phyloP scores from a whole-genome alignment of 176 grass and related monocot genomes.

The Avena eriantha region DNA sequence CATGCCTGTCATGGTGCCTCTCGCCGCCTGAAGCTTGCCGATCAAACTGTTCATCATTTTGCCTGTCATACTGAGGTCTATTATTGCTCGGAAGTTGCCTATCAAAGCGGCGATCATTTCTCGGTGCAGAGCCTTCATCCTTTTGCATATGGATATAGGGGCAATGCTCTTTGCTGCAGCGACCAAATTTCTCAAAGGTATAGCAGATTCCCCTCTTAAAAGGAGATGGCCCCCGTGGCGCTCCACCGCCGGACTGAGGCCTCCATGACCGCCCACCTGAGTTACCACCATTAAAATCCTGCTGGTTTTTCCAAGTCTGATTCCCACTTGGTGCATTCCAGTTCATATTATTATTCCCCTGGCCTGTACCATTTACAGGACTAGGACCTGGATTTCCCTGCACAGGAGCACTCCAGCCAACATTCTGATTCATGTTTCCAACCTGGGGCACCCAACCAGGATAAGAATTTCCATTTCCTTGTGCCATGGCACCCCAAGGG shows the following conservation, averaged over 20 bases:
- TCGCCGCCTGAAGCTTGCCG: slow-evolving; percentile 47
- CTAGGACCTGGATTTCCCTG: slow-evolving; percentile 63
- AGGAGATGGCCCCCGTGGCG: slow-evolving; percentile 3
- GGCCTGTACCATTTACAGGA: slow-evolving; percentile 51
- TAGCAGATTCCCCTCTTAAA: slow-evolving; percentile 39
- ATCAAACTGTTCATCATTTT: slow-evolving; percentile 53
- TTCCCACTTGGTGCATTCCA: slow-evolving; percentile 58
- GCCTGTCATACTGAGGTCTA: slow-evolving; percentile 38
- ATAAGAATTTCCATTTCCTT: slow-evolving; percentile 66
- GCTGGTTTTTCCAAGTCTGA: slow-evolving; percentile 56
- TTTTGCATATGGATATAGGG: slow-evolving; percentile 46
- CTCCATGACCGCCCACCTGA: slow-evolving; percentile 52
- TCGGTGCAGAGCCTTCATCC: slow-evolving; percentile 23
- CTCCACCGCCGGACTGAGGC: slow-evolving; percentile 45
- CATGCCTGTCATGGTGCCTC: slow-evolving; percentile 40
- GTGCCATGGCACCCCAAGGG: slow-evolving; percentile 63
- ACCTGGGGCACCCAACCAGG: slow-evolving; percentile 64
- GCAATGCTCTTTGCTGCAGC: slow-evolving; percentile 47
- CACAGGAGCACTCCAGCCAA: slow-evolving; percentile 48
- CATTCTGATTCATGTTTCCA: slow-evolving; percentile 61
- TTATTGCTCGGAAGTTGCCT: slow-evolving; percentile 43
- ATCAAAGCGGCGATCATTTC: slow-evolving; percentile 40
- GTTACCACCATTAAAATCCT: slow-evolving; percentile 42
- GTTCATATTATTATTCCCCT: slow-evolving; percentile 63
- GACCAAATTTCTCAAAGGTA: not conserved